phyloP scores from a whole-genome alignment of 2,329 filamentous ascomycete genomes.

The Aspergillus intermedius region DNA sequence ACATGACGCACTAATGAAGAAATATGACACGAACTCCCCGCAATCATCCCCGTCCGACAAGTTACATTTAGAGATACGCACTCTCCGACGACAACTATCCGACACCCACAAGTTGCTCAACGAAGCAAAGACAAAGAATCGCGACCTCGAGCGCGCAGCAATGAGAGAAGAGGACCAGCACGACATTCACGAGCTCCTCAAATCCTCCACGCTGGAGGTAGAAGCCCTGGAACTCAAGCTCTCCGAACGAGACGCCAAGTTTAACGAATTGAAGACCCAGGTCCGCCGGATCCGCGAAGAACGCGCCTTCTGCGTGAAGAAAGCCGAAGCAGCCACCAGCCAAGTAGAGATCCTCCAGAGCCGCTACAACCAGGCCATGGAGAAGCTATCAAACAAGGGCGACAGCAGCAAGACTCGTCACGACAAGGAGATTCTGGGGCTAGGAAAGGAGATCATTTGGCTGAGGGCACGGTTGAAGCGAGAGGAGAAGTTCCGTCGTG shows the following conservation, averaged over 20 bases:
- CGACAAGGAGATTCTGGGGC: constrained; percentile 66
- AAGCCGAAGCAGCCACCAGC: constrained; percentile 33
- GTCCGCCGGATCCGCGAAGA: constrained; percentile 56
- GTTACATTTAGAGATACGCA: constrained; percentile 48
- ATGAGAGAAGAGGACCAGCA: constrained; percentile 38
- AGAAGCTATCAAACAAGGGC: constrained; percentile 37
- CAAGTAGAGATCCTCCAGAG: constrained; percentile 47
- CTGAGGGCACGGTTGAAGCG: constrained; percentile 73
- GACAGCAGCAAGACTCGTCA: constrained; percentile 38
- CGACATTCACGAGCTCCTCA: constrained; percentile 41
- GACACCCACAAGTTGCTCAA: constrained; percentile 55
- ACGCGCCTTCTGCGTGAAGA: constrained; percentile 35
- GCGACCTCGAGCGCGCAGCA: constrained; percentile 47
- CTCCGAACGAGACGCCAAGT: constrained; percentile 59
- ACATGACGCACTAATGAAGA: constrained; percentile 52
- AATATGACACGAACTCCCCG: constrained; percentile 48
- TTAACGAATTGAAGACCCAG: constrained; percentile 52
- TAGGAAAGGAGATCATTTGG: constrained; percentile 86
- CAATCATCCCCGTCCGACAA: constrained; percentile 45
- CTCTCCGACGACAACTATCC: constrained; percentile 56
- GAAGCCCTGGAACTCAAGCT: constrained; percentile 69
- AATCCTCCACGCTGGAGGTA: constrained; percentile 43
- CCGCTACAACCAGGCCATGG: constrained; percentile 57
- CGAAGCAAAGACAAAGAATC: constrained; percentile 48
- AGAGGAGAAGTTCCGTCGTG: constrained; percentile 71